phyloP scores from a whole-genome alignment of 495 filamentous ascomycete genomes.

The Neurospora terricola region DNA sequence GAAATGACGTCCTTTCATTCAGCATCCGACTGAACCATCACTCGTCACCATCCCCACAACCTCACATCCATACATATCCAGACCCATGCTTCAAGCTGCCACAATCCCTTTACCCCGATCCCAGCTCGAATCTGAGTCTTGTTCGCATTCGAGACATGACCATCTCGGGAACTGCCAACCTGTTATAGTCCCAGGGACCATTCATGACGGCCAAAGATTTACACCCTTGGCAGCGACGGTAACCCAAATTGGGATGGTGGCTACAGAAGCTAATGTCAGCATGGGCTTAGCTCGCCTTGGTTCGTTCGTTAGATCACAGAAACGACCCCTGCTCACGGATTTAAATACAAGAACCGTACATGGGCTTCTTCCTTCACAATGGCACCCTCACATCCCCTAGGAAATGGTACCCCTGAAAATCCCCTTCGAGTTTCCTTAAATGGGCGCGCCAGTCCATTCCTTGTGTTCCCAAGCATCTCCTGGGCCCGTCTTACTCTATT shows the following conservation, averaged over 20 bases:
- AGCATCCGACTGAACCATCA: neutral
- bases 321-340: neutral
- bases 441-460: neutral
- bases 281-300: neutral
- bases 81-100: too few species aligned
- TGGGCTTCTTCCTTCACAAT: neutral
- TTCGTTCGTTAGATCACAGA: neutral
- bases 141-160: neutral
- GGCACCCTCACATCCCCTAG: neutral
- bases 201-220: neutral
- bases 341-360: neutral
- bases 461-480: neutral
- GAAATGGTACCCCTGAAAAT: neutral
- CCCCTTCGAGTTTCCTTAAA: neutral
- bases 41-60: too few species aligned
- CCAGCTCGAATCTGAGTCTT: neutral
- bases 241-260: neutral
- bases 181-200: neutral
- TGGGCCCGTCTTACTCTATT: neutral
- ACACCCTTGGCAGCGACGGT: neutral
- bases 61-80: too few species aligned
- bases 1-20: neutral
- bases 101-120: neutral
- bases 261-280: neutral
- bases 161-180: too few species aligned